Conservation (phyloP, 2,329 filamentous ascomycete species). For the Pseudofabraea citricarpa region DNA sequence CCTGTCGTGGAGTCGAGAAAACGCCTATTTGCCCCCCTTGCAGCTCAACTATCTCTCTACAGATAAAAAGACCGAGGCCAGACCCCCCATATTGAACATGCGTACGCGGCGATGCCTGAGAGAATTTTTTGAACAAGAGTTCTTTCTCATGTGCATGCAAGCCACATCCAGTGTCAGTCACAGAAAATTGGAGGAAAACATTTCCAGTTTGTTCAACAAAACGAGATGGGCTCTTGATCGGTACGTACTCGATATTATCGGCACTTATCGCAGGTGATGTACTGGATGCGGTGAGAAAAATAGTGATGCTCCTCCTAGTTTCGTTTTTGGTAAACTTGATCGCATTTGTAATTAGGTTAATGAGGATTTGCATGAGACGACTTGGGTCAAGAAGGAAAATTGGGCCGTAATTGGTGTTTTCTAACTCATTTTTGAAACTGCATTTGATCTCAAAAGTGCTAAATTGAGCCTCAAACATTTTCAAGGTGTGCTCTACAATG, state of each 20-base stretch:
- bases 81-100: slow-evolving; percentile 55
- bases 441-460: background rate
- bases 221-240: background rate
- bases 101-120: slow-evolving; percentile 47
- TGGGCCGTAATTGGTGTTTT: background rate
- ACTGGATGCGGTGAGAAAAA: background rate
- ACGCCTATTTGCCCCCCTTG: slow-evolving; percentile 57
- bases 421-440: background rate
- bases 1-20: slow-evolving; percentile 30
- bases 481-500: background rate
- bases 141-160: slow-evolving; percentile 58
- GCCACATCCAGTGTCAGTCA: slow-evolving; percentile 60
- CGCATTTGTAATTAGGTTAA: background rate
- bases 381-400: background rate
- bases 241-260: background rate
- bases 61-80: background rate
- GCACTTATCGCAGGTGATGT: background rate
- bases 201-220: slow-evolving; percentile 10
- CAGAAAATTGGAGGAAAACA: slow-evolving; percentile 40
- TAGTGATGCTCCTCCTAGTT: background rate
- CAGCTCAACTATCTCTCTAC: background rate
- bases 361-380: background rate
- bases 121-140: slow-evolving; percentile 60
- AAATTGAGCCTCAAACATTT: background rate
- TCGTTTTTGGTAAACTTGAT: background rate